Evolutionary conservation across 2,329 filamentous ascomycete species (phyloP), one percentile per base, ranked within the genome.

Genomic region (Colletotrichum sojae): DNA sequence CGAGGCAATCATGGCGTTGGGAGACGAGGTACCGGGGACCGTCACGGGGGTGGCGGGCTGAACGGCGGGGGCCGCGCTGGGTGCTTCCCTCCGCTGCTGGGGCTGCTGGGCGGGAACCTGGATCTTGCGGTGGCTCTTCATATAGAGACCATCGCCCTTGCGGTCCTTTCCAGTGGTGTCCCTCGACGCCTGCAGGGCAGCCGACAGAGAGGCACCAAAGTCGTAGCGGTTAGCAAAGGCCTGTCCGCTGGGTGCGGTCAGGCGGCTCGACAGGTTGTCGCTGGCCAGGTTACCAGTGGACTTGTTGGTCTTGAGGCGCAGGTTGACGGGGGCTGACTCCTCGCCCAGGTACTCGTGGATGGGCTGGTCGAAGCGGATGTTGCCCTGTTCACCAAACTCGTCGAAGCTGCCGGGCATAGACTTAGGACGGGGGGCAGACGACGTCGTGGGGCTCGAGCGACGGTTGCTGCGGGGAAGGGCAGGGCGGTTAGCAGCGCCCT

Each of bases 141-240:
- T 87, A 73, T 88, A 84, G 40, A 91, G 77, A 61, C 86, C 84
- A 76, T 90, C 87, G 79, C 83, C 81, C 15, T 71, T 68, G 48
- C 64, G 68, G 27, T 85, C 83, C 78, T 90, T 88, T 71, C 86
- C 83, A 72, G 88, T 82, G 15, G 85, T 84, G 72, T 89, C 90
- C 76, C 93, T 92, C 54, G 92, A 91, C 31, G 89, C 91, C 76
- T 91, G 90, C 77, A 95, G 92, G 13, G 94, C 94, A 59, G 94
- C 94, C 61, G 88, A 91, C 36, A 98, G 86, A 0, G 96, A 98
- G n/a, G 94, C 94, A 70, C 93, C 91, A 79, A 99, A 98, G 82
- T 98, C 95, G 79, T 99, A 99, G 62, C 96, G 92, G 80, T 95
- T 95, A 54, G 94, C 93, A 79, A 98, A 98, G 18, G 91, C 92